Evolutionary conservation across 2,329 filamentous ascomycete species (phyloP).

Genomic region (Aphanocladium album): DNA sequence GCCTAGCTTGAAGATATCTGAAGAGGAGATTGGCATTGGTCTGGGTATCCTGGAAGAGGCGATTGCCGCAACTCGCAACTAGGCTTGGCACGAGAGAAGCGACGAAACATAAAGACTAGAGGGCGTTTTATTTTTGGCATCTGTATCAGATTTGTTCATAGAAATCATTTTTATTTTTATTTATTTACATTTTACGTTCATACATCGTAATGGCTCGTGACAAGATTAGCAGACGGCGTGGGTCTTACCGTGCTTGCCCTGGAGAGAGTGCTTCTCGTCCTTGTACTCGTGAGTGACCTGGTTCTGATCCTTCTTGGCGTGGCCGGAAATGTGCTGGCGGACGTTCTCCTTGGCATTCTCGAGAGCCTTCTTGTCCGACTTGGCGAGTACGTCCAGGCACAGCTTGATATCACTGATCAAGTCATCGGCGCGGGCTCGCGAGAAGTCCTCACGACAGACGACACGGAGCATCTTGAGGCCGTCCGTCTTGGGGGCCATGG

Average conservation of each 20-base stretch:
- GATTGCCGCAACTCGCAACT: conserved; percentile 41
- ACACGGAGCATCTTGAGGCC: conserved; percentile 86
- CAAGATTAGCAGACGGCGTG: conserved; percentile 69
- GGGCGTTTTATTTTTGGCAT: neutral
- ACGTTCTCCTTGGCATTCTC: conserved; percentile 65
- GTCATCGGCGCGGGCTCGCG: conserved; percentile 71
- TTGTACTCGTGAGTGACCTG: conserved; percentile 37
- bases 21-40: conserved; percentile 74
- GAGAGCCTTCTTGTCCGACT: conserved; percentile 69
- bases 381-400: conserved; percentile 63
- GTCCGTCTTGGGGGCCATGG: conserved; percentile 86
- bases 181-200: neutral
- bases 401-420: conserved; percentile 75
- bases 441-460: conserved; percentile 91
- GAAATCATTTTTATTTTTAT: conserved; percentile 8
- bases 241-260: conserved; percentile 87
- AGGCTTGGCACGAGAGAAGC: neutral
- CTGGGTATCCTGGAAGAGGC: conserved; percentile 69
- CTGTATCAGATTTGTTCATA: neutral
- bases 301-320: conserved; percentile 47
- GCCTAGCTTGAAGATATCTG: conserved; percentile 75
- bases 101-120: neutral
- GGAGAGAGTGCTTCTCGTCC: conserved; percentile 79
- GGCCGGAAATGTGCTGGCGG: conserved; percentile 47
- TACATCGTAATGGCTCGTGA: neutral